Conservation (phyloP, 2,329 filamentous ascomycete species). For the Herpomyces periplanetae region DNA sequence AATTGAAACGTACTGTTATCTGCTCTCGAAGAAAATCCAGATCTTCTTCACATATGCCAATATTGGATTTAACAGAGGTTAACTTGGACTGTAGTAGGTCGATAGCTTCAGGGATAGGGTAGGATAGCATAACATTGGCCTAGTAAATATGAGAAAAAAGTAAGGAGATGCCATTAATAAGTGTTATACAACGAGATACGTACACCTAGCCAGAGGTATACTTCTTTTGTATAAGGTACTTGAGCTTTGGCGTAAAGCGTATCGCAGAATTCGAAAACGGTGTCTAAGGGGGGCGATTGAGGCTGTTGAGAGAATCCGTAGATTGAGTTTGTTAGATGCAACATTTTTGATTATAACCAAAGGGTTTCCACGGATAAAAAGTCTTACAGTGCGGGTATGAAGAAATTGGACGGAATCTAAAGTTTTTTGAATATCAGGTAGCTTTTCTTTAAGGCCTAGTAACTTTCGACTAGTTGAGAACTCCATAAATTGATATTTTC, state of each 20-base stretch:
- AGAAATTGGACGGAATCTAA: slow-evolving; percentile 63
- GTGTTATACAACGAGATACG: slow-evolving; percentile 5
- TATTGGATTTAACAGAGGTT: slow-evolving; percentile 31
- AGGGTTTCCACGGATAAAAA: slow-evolving; percentile 1
- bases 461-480: slow-evolving; percentile 53
- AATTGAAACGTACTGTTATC: slow-evolving; percentile 39
- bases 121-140: slow-evolving; percentile 92
- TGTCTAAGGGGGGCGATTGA: slow-evolving; percentile 29
- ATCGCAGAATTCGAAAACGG: slow-evolving; percentile 83
- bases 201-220: slow-evolving; percentile 86
- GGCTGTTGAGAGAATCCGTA: slow-evolving; percentile 7
- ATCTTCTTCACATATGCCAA: slow-evolving; percentile 77
- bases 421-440: slow-evolving; percentile 87
- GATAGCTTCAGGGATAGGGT: slow-evolving; percentile 59
- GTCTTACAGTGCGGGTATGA: slow-evolving; percentile 16
- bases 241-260: slow-evolving; percentile 66
- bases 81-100: slow-evolving; percentile 36
- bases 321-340: too few relatives aligned
- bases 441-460: slow-evolving; percentile 52
- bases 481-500: slow-evolving; percentile 99
- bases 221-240: slow-evolving; percentile 46
- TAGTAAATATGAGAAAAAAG: slow-evolving; percentile 6
- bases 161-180: not conserved
- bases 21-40: slow-evolving; percentile 79
- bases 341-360: slow-evolving; percentile 1